Conservation (phyloP, 2,329 filamentous ascomycete genomes). For the Trichoderma sp. region DNA sequence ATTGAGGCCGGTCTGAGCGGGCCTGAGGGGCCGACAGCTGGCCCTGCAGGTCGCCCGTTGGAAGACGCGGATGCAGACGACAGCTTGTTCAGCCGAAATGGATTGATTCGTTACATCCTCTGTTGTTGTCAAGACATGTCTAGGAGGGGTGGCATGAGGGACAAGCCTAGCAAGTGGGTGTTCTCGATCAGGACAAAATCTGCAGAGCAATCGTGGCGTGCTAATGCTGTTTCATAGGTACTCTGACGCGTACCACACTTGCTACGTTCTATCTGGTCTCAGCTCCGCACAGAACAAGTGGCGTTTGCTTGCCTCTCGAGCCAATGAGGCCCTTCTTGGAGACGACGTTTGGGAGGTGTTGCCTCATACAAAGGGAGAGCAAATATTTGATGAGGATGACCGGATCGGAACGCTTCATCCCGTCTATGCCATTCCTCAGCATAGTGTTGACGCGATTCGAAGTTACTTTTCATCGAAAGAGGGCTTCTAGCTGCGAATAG, state of each 20-base stretch:
- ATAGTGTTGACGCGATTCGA: constrained; percentile 64
- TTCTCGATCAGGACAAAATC: not conserved
- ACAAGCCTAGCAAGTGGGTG: constrained; percentile 87
- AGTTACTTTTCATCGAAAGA: constrained; percentile 63
- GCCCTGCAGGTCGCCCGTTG: constrained; percentile 34
- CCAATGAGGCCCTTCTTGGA: constrained; percentile 38
- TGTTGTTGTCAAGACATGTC: constrained; percentile 78
- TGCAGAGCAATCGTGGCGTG: constrained; percentile 6
- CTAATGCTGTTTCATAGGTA: constrained; percentile 48
- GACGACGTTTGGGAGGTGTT: constrained; percentile 50
- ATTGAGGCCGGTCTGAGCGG: constrained; percentile 75
- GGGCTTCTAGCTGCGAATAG: constrained; percentile 49
- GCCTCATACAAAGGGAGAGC: constrained; percentile 55
- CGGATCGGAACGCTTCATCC: constrained; percentile 73
- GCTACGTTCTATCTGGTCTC: constrained; percentile 85
- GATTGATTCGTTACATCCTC: constrained; percentile 84
- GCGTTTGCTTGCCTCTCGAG: constrained; percentile 45
- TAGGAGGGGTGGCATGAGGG: constrained; percentile 76
- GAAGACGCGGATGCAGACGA: constrained; percentile 38
- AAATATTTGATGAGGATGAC: constrained; percentile 72
- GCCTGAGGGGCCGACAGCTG: constrained; percentile 40
- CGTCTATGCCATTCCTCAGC: constrained; percentile 79
- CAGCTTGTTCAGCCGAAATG: constrained; percentile 77
- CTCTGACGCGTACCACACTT: constrained; percentile 89
- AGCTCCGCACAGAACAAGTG: constrained; percentile 77